Conservation (phyloP, 2,329 filamentous ascomycete species). For the Calonectria montana region DNA sequence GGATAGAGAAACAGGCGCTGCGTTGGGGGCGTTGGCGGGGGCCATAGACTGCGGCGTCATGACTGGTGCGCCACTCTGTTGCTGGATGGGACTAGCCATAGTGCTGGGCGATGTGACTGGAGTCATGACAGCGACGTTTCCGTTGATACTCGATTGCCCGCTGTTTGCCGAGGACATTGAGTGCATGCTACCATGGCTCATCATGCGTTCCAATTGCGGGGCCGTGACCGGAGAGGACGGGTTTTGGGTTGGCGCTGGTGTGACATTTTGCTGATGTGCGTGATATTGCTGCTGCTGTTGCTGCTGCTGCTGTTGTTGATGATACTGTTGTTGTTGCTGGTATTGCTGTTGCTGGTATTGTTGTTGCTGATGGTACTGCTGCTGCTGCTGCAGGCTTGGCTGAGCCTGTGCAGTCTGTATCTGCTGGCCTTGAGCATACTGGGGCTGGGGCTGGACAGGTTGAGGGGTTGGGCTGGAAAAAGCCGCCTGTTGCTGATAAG, state of each 20-base stretch:
- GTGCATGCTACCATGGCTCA: conserved; percentile 12
- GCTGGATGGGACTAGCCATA: conserved; percentile 22
- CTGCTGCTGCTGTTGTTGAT: background rate
- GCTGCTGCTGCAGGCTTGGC: background rate
- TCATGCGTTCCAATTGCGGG: background rate
- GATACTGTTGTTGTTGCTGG: background rate
- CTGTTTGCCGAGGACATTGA: conserved; percentile 19
- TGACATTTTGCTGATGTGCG: background rate
- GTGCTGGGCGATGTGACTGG: conserved; percentile 23
- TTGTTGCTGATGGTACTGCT: background rate
- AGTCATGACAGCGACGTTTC: conserved; percentile 13
- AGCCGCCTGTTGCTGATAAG: conserved; percentile 13
- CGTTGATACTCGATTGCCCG: conserved; percentile 24
- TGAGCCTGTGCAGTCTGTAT: background rate
- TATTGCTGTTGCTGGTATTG: background rate
- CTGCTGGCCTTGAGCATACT: conserved; percentile 1
- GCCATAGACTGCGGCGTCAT: conserved; percentile 5
- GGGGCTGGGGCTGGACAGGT: background rate
- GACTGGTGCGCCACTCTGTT: conserved; percentile 5
- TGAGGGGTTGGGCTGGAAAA: background rate
- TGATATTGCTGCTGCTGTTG: background rate
- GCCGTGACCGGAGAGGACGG: background rate
- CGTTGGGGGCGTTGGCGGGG: background rate
- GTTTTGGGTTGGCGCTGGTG: background rate
- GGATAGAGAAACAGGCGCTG: background rate